Conservation (phyloP, 208 protist species). For the Tetramitus jugosus region DNA sequence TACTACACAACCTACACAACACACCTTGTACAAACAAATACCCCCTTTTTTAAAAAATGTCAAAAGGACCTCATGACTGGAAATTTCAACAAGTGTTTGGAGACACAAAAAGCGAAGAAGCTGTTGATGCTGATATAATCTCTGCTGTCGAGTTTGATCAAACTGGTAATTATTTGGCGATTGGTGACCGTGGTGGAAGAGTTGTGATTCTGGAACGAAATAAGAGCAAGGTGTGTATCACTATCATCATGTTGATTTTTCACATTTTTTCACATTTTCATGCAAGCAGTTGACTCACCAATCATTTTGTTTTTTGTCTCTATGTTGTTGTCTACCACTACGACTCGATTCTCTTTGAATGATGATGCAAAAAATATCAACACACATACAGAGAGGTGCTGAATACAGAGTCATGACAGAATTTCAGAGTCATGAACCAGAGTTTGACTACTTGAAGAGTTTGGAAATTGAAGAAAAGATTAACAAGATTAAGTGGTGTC, state of each 20-base stretch:
- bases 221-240: slow-evolving; percentile 22
- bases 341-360: no score
- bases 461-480: slow-evolving; percentile 87
- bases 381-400: background rate
- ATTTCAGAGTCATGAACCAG: slow-evolving; percentile 76
- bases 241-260: background rate
- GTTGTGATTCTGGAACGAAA: slow-evolving; percentile 66
- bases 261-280: no score
- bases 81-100: slow-evolving; percentile 27
- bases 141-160: slow-evolving; percentile 68
- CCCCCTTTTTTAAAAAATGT: no score
- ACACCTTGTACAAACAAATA: no score
- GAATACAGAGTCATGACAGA: slow-evolving; percentile 33
- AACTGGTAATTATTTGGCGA: slow-evolving; percentile 72
- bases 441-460: slow-evolving; percentile 81
- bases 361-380: no score
- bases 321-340: no score
- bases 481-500: slow-evolving; percentile 64
- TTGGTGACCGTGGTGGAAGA: slow-evolving; percentile 71
- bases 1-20: no score
- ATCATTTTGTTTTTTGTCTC: no score
- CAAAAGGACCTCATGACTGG: no score
- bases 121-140: slow-evolving; percentile 63
- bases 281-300: no score
- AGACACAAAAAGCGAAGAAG: background rate